These are phyloP conservation scores for Pseudogymnoascus sp. DNA, from an alignment of 2,329 filamentous ascomycete species.

Conservation along the genomic window DNA sequence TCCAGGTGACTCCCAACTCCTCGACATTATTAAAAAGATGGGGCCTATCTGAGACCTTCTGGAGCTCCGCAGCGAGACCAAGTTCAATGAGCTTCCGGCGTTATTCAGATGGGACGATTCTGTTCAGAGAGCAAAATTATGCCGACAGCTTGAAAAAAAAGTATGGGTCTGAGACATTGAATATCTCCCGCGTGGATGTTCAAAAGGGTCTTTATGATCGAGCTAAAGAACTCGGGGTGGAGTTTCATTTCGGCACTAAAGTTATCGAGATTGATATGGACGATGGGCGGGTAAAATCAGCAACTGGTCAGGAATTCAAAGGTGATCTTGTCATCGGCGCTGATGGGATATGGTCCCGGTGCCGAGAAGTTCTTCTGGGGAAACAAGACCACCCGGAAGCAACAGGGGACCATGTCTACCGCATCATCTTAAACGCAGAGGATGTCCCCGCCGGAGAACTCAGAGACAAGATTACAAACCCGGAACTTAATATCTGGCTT, in stretches of 20 bases:
- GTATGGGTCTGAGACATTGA: neutral
- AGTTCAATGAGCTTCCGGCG: neutral
- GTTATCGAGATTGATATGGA: neutral
- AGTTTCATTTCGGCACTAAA: constrained; percentile 3
- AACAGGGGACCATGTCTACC: constrained; percentile 51
- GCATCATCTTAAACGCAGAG: constrained; percentile 49
- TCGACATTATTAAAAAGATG: constrained; percentile 22
- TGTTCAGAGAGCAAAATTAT: neutral
- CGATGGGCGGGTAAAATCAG: constrained; percentile 1
- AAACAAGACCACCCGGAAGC: neutral
- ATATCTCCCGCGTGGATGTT: constrained; percentile 14
- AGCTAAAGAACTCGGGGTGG: constrained; percentile 1
- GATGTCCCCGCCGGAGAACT: constrained; percentile 44
- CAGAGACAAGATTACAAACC: constrained; percentile 44
- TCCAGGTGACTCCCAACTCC: constrained; percentile 26
- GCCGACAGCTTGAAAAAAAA: neutral
- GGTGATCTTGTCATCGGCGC: constrained; percentile 16
- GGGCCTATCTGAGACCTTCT: constrained; percentile 16
- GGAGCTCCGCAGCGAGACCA: neutral
- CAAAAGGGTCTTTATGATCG: constrained; percentile 15
- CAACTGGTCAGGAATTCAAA: constrained; percentile 5
- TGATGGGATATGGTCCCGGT: constrained; percentile 15
- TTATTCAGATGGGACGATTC: neutral
- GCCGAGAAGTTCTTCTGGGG: constrained; percentile 8
- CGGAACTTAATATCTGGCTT: constrained; percentile 55